Evolutionary conservation across 1,284 basidiomycete genomes (phyloP), one percentile per base, ranked within the genome.

Genomic region (Cutaneotrichosporon sp.): DNA sequence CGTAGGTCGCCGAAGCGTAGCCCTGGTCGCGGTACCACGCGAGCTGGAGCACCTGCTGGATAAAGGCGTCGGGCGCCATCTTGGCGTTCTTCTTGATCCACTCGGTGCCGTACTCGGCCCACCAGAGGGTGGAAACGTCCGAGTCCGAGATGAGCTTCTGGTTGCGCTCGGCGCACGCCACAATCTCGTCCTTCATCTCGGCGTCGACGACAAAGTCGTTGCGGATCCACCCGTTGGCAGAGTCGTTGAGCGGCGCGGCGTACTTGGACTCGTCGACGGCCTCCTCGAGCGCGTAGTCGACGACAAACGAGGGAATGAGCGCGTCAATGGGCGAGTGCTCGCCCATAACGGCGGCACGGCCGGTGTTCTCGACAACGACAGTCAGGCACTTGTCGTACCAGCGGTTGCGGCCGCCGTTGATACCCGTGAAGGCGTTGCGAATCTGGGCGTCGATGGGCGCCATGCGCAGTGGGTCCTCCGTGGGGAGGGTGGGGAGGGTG

Each of bases 291-390:
- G 87, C 87, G 71, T 90, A 95, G 72, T 97, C 93, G 45, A 87
- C 87, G n/a, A 92, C 86, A 56, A 95, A 90, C 67, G 90, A 92
- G 0, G 95, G 94, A 53, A 97, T 88, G 11, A 98, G 82, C 1
- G 95, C 95, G 68, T 98, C 95, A 60, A 89, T 89, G 0, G 92
- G 90, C 3, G 92, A 91, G 79, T 97, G 95, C 81, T 98, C 95
- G 29, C 95, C 95, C 72, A 88, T 87, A 58, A 91, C 89, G 42
- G 92, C 91, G 3, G 91, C 90, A 46, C 92, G 87, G 2, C 89
- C 88, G 65, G 89, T 91, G 14, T 88, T 87, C 79, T 97, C 94
- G 45, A 98, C 87, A 52, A 91, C 85, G 60, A 97, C 80, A 7
- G 87, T 87, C 47, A 91, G 85, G 2, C 89, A 85, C 81, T 98